Conservation (phyloP, 768 basidiomycete species). For the Amylocystis lapponica region DNA sequence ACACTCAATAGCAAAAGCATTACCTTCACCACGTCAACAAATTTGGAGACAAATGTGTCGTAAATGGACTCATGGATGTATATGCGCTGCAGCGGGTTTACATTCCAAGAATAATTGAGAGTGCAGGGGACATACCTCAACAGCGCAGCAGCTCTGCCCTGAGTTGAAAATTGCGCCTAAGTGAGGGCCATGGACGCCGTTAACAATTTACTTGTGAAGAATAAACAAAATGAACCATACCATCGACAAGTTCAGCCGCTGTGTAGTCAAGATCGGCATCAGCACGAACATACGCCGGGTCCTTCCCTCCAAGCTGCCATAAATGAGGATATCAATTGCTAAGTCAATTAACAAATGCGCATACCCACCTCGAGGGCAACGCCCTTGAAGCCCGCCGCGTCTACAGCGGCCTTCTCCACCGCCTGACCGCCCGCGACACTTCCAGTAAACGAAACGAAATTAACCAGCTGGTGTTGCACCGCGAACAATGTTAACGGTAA, state of each 20-base stretch:
- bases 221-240: conserved; percentile 37
- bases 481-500: conserved; percentile 53
- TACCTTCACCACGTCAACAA: conserved; percentile 68
- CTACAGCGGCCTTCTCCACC: conserved; percentile 65
- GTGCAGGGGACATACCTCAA: conserved; percentile 54
- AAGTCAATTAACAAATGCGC: neutral
- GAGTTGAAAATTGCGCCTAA: conserved; percentile 93
- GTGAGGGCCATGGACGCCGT: too few species aligned
- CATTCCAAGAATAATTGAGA: neutral
- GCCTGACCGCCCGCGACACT: conserved; percentile 71
- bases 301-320: conserved; percentile 96
- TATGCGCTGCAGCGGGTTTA: conserved; percentile 58
- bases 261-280: conserved; percentile 86
- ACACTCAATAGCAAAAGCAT: neutral
- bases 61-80: conserved; percentile 88
- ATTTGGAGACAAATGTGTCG: conserved; percentile 71
- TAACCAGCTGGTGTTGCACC: conserved; percentile 58
- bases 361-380: conserved; percentile 71
- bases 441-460: conserved; percentile 92
- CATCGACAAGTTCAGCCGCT: conserved; percentile 84
- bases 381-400: conserved; percentile 72
- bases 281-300: conserved; percentile 89
- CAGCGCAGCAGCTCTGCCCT: conserved; percentile 92
- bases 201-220: neutral
- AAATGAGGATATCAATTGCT: neutral